phyloP scores from a whole-genome alignment of 371 early-diverging fungal genomes.

The Syncephalastrum racemosum region DNA sequence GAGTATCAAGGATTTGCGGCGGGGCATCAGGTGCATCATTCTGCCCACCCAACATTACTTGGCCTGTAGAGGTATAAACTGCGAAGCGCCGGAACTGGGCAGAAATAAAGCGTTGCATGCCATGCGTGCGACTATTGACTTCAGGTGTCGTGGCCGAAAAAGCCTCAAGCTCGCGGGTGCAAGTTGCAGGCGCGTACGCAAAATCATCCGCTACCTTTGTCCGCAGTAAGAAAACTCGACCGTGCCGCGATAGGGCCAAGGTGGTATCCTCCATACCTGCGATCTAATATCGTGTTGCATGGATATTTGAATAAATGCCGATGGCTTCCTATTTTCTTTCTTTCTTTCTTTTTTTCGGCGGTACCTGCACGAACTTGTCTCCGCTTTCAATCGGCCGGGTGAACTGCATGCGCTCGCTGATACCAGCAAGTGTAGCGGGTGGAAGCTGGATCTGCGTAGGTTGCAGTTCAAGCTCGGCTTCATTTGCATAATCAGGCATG shows the following conservation, averaged over 20 bases:
- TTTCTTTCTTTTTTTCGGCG: too few species aligned
- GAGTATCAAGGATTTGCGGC: slow-evolving; percentile 7
- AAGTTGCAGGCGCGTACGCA: slow-evolving; percentile 1
- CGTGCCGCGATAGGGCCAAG: slow-evolving; percentile 17
- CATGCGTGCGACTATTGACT: slow-evolving; percentile 1
- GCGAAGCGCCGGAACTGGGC: slow-evolving; percentile 21
- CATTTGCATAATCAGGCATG: slow-evolving; percentile 15
- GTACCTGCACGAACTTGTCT: slow-evolving; percentile 12
- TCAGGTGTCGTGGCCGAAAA: slow-evolving; percentile 14
- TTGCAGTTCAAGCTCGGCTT: not conserved
- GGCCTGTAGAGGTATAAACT: slow-evolving; percentile 20
- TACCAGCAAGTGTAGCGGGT: slow-evolving; percentile 3
- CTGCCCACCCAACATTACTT: slow-evolving; percentile 13
- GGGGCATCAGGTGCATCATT: slow-evolving; percentile 4
- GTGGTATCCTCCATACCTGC: slow-evolving; percentile 20
- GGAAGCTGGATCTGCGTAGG: slow-evolving; percentile 3
- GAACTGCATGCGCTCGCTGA: not conserved
- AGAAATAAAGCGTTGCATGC: slow-evolving; percentile 19
- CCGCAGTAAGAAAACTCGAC: slow-evolving; percentile 14
- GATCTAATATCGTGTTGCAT: slow-evolving; percentile 3
- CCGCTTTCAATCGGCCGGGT: not conserved
- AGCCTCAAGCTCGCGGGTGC: slow-evolving; percentile 10
- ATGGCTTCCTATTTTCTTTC: too few species aligned
- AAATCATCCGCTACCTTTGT: not conserved
- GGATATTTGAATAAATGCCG: too few species aligned